These are phyloP conservation scores for Narthecium ossifragum DNA, from an alignment of 106 monocot genomes.

Conservation along the genomic window DNA sequence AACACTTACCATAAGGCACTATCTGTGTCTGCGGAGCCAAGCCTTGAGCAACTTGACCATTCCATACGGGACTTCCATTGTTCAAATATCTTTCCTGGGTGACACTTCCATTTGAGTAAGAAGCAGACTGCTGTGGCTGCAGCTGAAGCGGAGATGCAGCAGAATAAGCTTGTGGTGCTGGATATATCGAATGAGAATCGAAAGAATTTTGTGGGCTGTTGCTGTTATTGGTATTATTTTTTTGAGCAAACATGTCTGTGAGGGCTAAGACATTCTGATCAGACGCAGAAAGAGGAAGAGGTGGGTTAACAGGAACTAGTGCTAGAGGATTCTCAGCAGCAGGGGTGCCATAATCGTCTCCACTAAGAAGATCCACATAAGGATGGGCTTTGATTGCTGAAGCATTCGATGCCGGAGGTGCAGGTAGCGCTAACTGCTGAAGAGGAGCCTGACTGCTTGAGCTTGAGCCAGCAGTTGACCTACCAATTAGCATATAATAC, in stretches of 20 bases:
- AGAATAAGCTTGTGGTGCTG: slow-evolving; percentile 24
- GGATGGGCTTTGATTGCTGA: slow-evolving; percentile 42
- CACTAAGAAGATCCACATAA: slow-evolving; percentile 55
- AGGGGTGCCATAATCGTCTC: slow-evolving; percentile 39
- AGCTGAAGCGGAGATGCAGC: slow-evolving; percentile 19
- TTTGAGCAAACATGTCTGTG: slow-evolving; percentile 74
- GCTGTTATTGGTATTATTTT: slow-evolving; percentile 23
- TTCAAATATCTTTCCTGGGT: slow-evolving; percentile 31
- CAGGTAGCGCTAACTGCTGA: slow-evolving; percentile 45
- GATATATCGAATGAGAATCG: slow-evolving; percentile 17
- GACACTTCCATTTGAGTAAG: slow-evolving; percentile 21
- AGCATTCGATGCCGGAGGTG: slow-evolving; percentile 42
- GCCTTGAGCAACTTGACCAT: slow-evolving; percentile 28
- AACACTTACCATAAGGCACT: slow-evolving; percentile 37
- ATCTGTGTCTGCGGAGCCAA: slow-evolving; percentile 29
- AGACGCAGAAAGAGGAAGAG: slow-evolving; percentile 38
- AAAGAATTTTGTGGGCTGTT: slow-evolving; percentile 18
- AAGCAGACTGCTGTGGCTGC: slow-evolving; percentile 21
- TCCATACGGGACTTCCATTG: slow-evolving; percentile 36
- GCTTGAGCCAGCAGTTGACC: slow-evolving; percentile 39
- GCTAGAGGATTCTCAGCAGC: slow-evolving; percentile 41
- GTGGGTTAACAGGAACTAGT: slow-evolving; percentile 60
- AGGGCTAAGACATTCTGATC: slow-evolving; percentile 74
- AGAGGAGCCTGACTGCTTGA: slow-evolving; percentile 29
- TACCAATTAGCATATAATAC: slow-evolving; percentile 10